Conservation (phyloP, 2,329 filamentous ascomycete genomes). For the Alternaria infectoria region DNA sequence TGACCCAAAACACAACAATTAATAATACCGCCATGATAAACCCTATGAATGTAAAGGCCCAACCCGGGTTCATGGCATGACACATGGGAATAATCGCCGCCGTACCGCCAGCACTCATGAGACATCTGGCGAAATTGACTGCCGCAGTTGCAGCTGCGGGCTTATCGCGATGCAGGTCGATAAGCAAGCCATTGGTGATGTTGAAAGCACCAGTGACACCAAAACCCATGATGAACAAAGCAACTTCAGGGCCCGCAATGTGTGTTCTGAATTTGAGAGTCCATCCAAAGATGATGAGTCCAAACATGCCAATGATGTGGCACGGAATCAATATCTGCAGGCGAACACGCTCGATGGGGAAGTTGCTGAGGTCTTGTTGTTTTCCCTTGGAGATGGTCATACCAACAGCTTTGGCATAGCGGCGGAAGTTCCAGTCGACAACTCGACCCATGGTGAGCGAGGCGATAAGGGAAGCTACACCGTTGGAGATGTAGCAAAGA, state of each 20-base stretch:
- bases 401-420: slow-evolving; percentile 67
- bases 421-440: slow-evolving; percentile 76
- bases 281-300: slow-evolving; percentile 53
- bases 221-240: slow-evolving; percentile 61
- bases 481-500: slow-evolving; percentile 40
- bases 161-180: slow-evolving; percentile 51
- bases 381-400: slow-evolving; percentile 67
- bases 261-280: slow-evolving; percentile 44
- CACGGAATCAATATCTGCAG: slow-evolving; percentile 50
- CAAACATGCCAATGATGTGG: slow-evolving; percentile 41
- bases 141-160: slow-evolving; percentile 52
- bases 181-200: slow-evolving; percentile 54
- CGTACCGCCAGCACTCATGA: slow-evolving; percentile 45
- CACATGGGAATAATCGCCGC: slow-evolving; percentile 52
- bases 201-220: slow-evolving; percentile 61
- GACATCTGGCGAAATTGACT: slow-evolving; percentile 46
- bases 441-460: slow-evolving; percentile 45
- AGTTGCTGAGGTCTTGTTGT: slow-evolving; percentile 58
- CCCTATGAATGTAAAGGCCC: slow-evolving; percentile 54
- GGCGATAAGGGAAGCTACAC: slow-evolving; percentile 33
- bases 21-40: slow-evolving; percentile 36
- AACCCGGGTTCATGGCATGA: slow-evolving; percentile 51
- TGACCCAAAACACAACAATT: slow-evolving; percentile 36
- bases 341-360: slow-evolving; percentile 56
- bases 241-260: slow-evolving; percentile 51